Evolutionary conservation across 208 protist species (phyloP), one percentile per base, ranked within the genome.

Genomic region (Sergeia podlipaevii): DNA sequence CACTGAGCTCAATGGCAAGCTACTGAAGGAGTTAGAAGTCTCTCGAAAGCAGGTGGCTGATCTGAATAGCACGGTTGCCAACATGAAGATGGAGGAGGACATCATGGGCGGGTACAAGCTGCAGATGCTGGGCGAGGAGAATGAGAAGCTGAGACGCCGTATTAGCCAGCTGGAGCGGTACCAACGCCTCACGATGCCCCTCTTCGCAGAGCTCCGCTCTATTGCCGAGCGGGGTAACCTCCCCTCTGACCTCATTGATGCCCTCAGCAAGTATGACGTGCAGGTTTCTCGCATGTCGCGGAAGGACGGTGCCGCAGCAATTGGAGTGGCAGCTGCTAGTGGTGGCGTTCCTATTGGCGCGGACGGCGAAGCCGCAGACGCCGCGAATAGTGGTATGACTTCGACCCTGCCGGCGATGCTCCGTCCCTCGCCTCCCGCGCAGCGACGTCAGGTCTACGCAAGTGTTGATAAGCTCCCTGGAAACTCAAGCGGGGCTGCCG

Each of bases 61-160:
- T 23, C 66, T 95, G 17, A 80, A 72, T 50, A 80, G 74, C 52
- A 88, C 77, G 7, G 56, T 92, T 7, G 50, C 67, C 6, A 62
- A 73, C 18, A 81, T 91, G 61, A 85, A 88, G 58, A 70, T 80
- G 0, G 82, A 95, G 69, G 68, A 84, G 23, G 79, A 77, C 18
- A 60, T 87, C 39, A 87, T 80, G 83, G 84, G 68, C 32, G 73
- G 63, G 28, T 83, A 83, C 63, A 74, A 68, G 39, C 60, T 82
- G 39, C 76, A 87, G 44, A 85, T 85, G 69, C 66, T 86, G 27
- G 42, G 71, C 21, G 88, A 95, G 47, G 75, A 92, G 52, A 89
- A 82, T 47, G 88, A 89, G 49, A 70, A 85, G 54, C 74, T 85
- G 39, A 17, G 57, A 3, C 66, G 77, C 8, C 70, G 68, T 33